Base-by-base conservation (phyloP, 441 rosid genomes). In the Syzygium syzygioides region DNA sequence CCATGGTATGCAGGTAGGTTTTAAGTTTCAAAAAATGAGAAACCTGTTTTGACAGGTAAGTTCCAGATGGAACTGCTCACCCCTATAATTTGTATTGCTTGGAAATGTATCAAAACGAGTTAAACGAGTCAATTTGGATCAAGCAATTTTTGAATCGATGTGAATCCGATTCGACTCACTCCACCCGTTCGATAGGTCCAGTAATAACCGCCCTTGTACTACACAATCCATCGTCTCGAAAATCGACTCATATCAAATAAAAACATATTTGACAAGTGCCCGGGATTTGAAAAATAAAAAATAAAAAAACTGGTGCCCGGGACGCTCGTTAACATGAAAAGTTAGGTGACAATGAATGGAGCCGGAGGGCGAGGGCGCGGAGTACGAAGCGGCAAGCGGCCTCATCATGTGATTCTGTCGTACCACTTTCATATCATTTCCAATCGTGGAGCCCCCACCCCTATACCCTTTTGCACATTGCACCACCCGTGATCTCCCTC, bases 31-130 rank as follows among this genome's bases (percentile, higher is more conserved):
- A 45, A 45, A 45, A 7, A 45, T 45, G 48, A 45, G 48, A 45
- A 45, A 45, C 0, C 10, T 45, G 9, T 45, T 45, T 2, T 2
- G 9, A 45, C 9, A 0, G 0, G 9, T 45, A 45, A 45, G 9
- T 45, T 45, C 2, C 48, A 45, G 48, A 2, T 45, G 48, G 48
- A 45, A 7, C 48, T 9, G 9, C 9, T 45, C 9, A 45, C 9
- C 9, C 0, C 8, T 45, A 45, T 45, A 45, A 45, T 45, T 45
- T 45, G 48, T 45, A 45, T 45, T 45, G 48, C 48, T 45, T 45
- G 9, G 1, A 45, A 45, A 45, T 45, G 45, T 45, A 45, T 45
- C 9, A 45, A 45, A 45, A 45, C 48, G 7, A 7, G 9, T 45
- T 45, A 45, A 45, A 45, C 48, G 9, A 7, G 9, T 45, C 9